These are phyloP conservation scores for Malus sylvestris DNA, from an alignment of 306 rosid genomes.

Conservation along the genomic window DNA sequence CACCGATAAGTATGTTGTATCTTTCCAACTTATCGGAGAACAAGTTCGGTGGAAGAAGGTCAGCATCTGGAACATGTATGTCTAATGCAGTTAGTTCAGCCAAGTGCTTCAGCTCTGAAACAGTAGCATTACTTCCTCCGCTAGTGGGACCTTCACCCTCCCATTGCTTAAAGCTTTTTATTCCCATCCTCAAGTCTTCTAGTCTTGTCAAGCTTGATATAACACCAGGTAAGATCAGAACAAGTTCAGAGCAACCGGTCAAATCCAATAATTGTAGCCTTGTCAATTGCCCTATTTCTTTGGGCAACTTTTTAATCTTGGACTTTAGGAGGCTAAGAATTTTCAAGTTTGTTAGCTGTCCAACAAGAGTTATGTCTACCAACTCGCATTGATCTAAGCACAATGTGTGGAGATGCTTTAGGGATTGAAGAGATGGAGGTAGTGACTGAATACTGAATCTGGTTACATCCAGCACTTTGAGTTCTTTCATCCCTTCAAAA, in stretches of 20 bases:
- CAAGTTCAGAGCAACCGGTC: background rate
- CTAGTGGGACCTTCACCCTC: background rate
- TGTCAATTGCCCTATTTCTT: background rate
- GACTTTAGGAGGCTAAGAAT: background rate
- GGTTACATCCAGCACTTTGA: constrained; percentile 13
- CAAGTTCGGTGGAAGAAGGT: background rate
- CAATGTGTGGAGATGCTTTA: constrained; percentile 16
- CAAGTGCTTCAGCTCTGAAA: constrained; percentile 4
- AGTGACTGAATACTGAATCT: background rate
- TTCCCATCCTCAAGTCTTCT: constrained; percentile 10
- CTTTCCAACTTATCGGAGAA: background rate
- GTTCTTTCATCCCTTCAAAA: constrained; percentile 10
- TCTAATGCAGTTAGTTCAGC: background rate
- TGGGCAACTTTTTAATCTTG: background rate
- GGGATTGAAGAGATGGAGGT: constrained; percentile 7
- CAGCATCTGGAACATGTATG: background rate
- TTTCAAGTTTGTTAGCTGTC: constrained; percentile 8
- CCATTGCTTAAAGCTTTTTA: background rate
- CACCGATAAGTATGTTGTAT: background rate
- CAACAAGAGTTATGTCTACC: constrained; percentile 2
- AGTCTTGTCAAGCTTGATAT: constrained; percentile 3
- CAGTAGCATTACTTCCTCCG: background rate
- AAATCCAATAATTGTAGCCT: constrained; percentile 5
- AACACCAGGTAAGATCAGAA: background rate
- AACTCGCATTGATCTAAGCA: background rate